These are phyloP conservation scores for Candida yuanshanica DNA, from an alignment of 805 yeast species.

Conservation along the genomic window DNA sequence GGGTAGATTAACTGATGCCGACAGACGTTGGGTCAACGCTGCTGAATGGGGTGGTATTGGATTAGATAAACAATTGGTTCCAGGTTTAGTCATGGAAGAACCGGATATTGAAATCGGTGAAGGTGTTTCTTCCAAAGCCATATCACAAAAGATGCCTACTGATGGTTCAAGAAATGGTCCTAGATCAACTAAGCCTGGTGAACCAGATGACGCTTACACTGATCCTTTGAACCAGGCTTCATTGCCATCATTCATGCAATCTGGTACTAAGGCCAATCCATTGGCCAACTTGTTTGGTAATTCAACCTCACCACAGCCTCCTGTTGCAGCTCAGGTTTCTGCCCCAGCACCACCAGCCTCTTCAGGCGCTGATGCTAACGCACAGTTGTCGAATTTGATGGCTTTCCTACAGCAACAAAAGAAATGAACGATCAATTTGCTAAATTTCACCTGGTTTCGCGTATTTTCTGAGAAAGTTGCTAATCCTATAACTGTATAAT, in stretches of 20 bases:
- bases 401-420: constrained; percentile 37
- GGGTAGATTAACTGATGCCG: constrained; percentile 88
- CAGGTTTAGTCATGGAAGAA: constrained; percentile 86
- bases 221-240: constrained; percentile 22
- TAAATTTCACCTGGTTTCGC: background rate
- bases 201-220: constrained; percentile 30
- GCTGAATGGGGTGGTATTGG: constrained; percentile 99
- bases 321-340: constrained; percentile 18
- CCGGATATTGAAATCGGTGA: constrained; percentile 97
- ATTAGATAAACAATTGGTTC: constrained; percentile 61
- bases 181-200: constrained; percentile 64
- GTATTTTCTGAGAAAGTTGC: background rate
- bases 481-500: no score
- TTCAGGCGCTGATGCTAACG: constrained; percentile 27
- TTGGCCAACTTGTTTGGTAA: constrained; percentile 41
- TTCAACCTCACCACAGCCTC: constrained; percentile 7
- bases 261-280: constrained; percentile 39
- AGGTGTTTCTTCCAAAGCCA: constrained; percentile 89
- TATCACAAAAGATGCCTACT: constrained; percentile 88
- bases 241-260: constrained; percentile 27
- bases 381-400: constrained; percentile 37
- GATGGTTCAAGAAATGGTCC: constrained; percentile 84
- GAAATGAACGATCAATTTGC: constrained; percentile 7
- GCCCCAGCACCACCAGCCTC: constrained; percentile 14
- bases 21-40: constrained; percentile 76